phyloP scores from a whole-genome alignment of 1,284 basidiomycete genomes.

The Leccinum solheimii region DNA sequence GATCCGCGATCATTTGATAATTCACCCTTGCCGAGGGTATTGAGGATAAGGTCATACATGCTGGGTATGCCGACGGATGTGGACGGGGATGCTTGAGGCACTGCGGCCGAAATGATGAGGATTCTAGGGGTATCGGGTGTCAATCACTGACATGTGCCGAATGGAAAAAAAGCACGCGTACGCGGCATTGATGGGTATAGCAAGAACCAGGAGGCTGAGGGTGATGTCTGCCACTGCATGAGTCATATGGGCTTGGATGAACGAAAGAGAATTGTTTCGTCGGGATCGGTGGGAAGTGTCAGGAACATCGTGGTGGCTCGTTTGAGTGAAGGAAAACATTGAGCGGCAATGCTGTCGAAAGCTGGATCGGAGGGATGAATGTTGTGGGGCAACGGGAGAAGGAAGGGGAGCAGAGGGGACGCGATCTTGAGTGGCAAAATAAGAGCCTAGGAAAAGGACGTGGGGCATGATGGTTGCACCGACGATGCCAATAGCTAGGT shows the following conservation, averaged over 20 bases:
- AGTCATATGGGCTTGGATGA: conserved; percentile 62
- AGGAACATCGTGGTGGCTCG: conserved; percentile 34
- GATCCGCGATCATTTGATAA: conserved; percentile 1
- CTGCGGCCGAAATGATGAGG: conserved; percentile 54
- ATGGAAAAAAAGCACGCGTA: conserved; percentile 20
- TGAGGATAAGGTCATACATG: conserved; percentile 63
- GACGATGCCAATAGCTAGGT: conserved; percentile 63
- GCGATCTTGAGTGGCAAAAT: conserved; percentile 68
- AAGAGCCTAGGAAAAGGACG: conserved; percentile 77
- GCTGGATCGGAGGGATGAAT: background rate
- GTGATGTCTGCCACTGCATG: conserved; percentile 63
- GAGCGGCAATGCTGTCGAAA: conserved; percentile 1
- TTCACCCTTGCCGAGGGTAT: conserved; percentile 60
- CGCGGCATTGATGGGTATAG: conserved; percentile 73
- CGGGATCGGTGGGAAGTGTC: conserved; percentile 38
- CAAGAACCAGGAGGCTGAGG: conserved; percentile 58
- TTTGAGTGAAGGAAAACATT: conserved; percentile 37
- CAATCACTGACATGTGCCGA: background rate
- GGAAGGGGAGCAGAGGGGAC: conserved; percentile 31
- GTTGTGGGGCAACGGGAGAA: background rate
- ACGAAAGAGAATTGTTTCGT: conserved; percentile 56
- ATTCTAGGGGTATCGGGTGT: conserved; percentile 40
- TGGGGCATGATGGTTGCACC: conserved; percentile 75
- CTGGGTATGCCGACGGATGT: conserved; percentile 64
- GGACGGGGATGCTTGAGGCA: conserved; percentile 47